These are phyloP conservation scores for Rhizopogon rudus DNA, from an alignment of 768 basidiomycete genomes.

Conservation along the genomic window DNA sequence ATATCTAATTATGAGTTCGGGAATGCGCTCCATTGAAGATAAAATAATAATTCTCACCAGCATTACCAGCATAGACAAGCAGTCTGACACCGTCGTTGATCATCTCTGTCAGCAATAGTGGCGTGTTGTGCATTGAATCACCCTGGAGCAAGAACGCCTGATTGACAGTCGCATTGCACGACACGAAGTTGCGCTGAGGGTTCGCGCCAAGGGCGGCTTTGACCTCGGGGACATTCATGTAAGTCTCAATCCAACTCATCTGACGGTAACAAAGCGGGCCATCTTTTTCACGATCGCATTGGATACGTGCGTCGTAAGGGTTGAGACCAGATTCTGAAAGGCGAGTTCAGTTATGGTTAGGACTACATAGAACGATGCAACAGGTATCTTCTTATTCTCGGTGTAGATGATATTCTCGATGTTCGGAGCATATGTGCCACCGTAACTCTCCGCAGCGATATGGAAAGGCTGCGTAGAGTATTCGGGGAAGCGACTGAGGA, in stretches of 20 bases:
- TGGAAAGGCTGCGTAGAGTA: slow-evolving; percentile 72
- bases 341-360: slow-evolving; percentile 1
- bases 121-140: slow-evolving; percentile 82
- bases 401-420: slow-evolving; percentile 80
- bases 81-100: slow-evolving; percentile 79
- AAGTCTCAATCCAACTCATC: slow-evolving; percentile 85
- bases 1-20: slow-evolving; percentile 44
- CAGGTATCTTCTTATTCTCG: slow-evolving; percentile 58
- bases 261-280: slow-evolving; percentile 73
- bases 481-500: slow-evolving; percentile 70
- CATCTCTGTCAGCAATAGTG: slow-evolving; percentile 71
- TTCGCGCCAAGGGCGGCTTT: slow-evolving; percentile 80
- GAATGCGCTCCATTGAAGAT: background rate
- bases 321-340: slow-evolving; percentile 66
- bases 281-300: slow-evolving; percentile 68
- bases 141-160: slow-evolving; percentile 77
- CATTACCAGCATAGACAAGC: slow-evolving; percentile 86
- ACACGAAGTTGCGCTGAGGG: slow-evolving; percentile 50
- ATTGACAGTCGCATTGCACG: slow-evolving; percentile 78
- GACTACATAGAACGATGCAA: slow-evolving; percentile 36
- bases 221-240: slow-evolving; percentile 72
- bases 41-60: slow-evolving; percentile 39
- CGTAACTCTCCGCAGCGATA: slow-evolving; percentile 76
- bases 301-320: slow-evolving; percentile 80
- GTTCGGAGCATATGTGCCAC: slow-evolving; percentile 78